Evolutionary conservation across 164 flowering plant genomes (phyloP), one percentile per base, ranked within the genome.

Genomic region (Dillenia suffruticosa): DNA sequence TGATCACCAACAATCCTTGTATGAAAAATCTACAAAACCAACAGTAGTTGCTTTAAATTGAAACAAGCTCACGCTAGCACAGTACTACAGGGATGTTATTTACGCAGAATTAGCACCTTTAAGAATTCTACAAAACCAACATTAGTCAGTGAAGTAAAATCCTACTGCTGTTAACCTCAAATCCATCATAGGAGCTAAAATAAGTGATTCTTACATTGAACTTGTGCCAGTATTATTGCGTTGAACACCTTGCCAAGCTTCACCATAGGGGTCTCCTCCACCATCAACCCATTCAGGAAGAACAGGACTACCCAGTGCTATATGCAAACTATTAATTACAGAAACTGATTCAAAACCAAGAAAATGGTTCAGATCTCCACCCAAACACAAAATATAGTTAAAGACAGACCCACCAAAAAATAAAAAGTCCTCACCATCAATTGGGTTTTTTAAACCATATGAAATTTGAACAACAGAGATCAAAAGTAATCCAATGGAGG

Each of bases 231-330:
- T 45, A 67, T 24, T 74, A 48, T 82, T 79, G 63, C 97, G 89
- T 54, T 14, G 50, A 46, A 90, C 81, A 10, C 97, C 97, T 75
- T 90, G 92, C 97, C 97, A 90, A 11, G 65, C 61, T 68, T 81
- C 90, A 55, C 70, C 73, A 73, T 95, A 90, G 1, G 97, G 97
- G 74, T 90, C 97, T 73, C 94, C 94, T n/a, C 81, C 96, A 65
- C 57, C 59, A 14, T 80, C 66, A 69, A 77, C 70, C 96, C 96
- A 90, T 46, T 83, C 82, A 46, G 87, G 84, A 64, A 90, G 84
- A 54, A 58, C 13, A 32, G 96, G 96, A 12, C 63, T 50, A 10
- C 90, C 87, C 68, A 90, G 64, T 15, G 91, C 66, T 63, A 60
- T 70, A 71, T 76, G 78, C 46, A 90, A 72, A 66, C 48, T 71